Conservation (phyloP, 2,329 filamentous ascomycete genomes). For the Fusarium ambrosium region DNA sequence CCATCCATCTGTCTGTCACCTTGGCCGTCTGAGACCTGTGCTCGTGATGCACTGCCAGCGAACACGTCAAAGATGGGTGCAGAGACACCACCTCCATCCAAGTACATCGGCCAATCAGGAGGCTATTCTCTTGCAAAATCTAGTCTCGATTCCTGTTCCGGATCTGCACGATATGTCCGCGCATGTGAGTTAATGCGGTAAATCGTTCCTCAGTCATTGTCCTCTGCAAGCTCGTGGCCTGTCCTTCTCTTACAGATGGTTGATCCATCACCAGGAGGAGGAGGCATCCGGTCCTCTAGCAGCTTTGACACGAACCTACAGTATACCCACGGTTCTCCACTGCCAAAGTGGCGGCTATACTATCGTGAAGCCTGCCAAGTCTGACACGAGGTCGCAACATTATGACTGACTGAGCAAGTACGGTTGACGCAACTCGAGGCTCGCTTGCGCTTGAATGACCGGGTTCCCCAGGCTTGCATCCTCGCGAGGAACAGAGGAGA, state of each 20-base stretch:
- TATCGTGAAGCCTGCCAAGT: neutral
- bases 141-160: slow-evolving; percentile 40
- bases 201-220: slow-evolving; percentile 38
- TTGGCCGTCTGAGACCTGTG: slow-evolving; percentile 43
- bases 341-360: neutral
- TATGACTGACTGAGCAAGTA: slow-evolving; percentile 9
- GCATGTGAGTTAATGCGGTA: slow-evolving; percentile 37
- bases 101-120: slow-evolving; percentile 37
- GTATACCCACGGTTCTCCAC: slow-evolving; percentile 10
- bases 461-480: slow-evolving; percentile 32
- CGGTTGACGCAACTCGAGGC: slow-evolving; percentile 18
- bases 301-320: neutral
- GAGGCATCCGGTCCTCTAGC: neutral
- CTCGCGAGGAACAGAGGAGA: slow-evolving; percentile 7
- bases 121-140: slow-evolving; percentile 18
- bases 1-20: slow-evolving; percentile 31
- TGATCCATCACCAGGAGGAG: slow-evolving; percentile 24
- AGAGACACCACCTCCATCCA: slow-evolving; percentile 31
- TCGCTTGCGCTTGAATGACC: slow-evolving; percentile 12
- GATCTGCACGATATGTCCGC: slow-evolving; percentile 44
- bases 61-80: slow-evolving; percentile 45
- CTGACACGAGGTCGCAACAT: slow-evolving; percentile 7
- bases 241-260: slow-evolving; percentile 16
- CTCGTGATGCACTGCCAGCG: slow-evolving; percentile 50
- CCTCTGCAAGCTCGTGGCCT: slow-evolving; percentile 22